Evolutionary conservation across 371 early-diverging fungal species (phyloP).

Genomic region (Mortierella sp.): DNA sequence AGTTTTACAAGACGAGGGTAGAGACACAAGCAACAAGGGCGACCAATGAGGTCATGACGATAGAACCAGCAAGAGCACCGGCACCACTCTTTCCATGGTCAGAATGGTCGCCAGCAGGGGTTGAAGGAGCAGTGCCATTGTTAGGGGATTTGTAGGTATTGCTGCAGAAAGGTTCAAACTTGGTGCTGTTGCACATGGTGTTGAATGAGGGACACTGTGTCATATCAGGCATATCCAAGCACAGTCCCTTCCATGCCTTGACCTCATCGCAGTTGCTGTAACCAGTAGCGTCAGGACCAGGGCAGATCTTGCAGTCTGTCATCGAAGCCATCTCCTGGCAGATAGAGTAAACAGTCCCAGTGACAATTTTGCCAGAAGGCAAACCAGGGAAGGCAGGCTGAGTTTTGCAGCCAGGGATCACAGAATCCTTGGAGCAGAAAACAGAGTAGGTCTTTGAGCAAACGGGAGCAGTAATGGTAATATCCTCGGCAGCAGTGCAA

Average conservation of each 20-base stretch:
- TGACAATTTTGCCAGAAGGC: constrained; percentile 50
- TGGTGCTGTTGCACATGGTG: constrained; percentile 49
- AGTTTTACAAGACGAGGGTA: constrained; percentile 17
- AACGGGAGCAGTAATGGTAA: constrained; percentile 24
- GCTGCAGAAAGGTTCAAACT: constrained; percentile 49
- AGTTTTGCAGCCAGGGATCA: constrained; percentile 48
- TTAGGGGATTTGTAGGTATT: constrained; percentile 29
- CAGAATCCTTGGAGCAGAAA: constrained; percentile 41
- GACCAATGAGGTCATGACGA: constrained; percentile 27
- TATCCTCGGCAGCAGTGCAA: constrained; percentile 44
- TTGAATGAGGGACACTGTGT: constrained; percentile 49
- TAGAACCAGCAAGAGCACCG: constrained; percentile 15
- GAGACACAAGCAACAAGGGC: constrained; percentile 19
- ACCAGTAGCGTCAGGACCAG: constrained; percentile 48
- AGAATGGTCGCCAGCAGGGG: constrained; percentile 17
- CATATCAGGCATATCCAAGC: constrained; percentile 57
- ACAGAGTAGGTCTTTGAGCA: constrained; percentile 46
- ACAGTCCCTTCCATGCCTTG: constrained; percentile 48
- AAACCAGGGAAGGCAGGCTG: constrained; percentile 48
- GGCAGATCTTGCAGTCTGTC: constrained; percentile 54
- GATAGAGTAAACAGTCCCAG: constrained; percentile 51
- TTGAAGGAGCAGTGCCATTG: constrained; percentile 3
- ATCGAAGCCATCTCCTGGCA: constrained; percentile 52
- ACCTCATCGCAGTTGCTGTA: constrained; percentile 56
- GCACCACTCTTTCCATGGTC: constrained; percentile 25